phyloP scores from a whole-genome alignment of 805 yeast genomes.

The Diddensiella caesifluorescens region DNA sequence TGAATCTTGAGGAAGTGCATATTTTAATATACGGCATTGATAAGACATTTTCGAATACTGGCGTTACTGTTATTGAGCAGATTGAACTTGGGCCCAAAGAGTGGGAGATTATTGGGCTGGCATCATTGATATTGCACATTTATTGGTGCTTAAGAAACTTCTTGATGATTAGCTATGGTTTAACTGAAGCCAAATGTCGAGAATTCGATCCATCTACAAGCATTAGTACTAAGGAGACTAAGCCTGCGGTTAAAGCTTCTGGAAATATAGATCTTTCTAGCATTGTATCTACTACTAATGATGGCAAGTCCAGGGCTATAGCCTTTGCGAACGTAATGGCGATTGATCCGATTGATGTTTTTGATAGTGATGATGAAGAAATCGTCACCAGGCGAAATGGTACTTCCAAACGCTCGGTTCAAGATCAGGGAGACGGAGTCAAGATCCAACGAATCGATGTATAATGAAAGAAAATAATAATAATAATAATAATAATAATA shows the following conservation, averaged over 20 bases:
- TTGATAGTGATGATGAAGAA: not conserved
- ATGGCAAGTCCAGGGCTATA: not conserved
- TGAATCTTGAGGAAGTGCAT: conserved; percentile 48
- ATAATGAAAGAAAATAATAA: too few relatives aligned
- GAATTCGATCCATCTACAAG: conserved; percentile 13
- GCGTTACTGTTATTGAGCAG: conserved; percentile 19
- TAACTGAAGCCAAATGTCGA: conserved; percentile 17
- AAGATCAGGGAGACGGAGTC: too few relatives aligned
- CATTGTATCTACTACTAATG: not conserved
- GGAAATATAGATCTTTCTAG: not conserved
- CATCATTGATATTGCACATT: conserved; percentile 12
- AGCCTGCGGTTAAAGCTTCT: not conserved
- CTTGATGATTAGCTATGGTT: conserved; percentile 10
- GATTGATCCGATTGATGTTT: not conserved
- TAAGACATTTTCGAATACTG: conserved; percentile 38
- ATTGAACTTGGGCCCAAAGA: conserved; percentile 9
- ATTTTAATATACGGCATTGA: conserved; percentile 42
- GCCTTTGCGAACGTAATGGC: not conserved
- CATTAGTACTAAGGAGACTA: conserved; percentile 6
- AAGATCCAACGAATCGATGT: too few relatives aligned
- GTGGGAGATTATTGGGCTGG: conserved; percentile 8
- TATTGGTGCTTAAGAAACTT: conserved; percentile 11
- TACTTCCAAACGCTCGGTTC: too few relatives aligned
- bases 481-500: too few relatives aligned
- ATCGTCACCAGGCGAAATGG: too few relatives aligned